phyloP scores from a whole-genome alignment of 805 yeast genomes.

The Starmera dryadoides region DNA sequence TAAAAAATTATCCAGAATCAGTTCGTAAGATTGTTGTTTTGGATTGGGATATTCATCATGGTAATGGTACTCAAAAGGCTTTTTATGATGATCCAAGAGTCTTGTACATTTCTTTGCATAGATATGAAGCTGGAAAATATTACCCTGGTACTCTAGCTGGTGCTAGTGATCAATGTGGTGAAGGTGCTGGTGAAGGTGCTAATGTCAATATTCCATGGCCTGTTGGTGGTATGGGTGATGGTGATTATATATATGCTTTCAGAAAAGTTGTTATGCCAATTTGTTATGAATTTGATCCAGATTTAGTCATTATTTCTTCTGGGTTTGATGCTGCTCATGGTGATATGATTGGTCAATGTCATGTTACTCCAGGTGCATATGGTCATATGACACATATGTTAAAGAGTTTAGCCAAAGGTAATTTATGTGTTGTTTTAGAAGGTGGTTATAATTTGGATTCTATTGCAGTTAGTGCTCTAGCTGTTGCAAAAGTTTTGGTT shows the following conservation, averaged over 20 bases:
- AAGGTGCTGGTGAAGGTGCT: slow-evolving; percentile 79
- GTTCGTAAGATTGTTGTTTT: slow-evolving; percentile 76
- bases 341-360: slow-evolving; percentile 94
- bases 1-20: slow-evolving; percentile 79
- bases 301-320: slow-evolving; percentile 83
- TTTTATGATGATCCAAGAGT: slow-evolving; percentile 87
- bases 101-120: slow-evolving; percentile 82
- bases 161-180: slow-evolving; percentile 74
- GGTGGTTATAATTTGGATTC: slow-evolving; percentile 96
- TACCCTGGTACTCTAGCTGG: slow-evolving; percentile 94
- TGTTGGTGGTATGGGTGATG: slow-evolving; percentile 85
- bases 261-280: slow-evolving; percentile 81
- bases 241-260: slow-evolving; percentile 91
- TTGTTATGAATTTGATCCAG: slow-evolving; percentile 85
- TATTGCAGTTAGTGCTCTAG: slow-evolving; percentile 83
- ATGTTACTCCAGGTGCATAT: slow-evolving; percentile 91
- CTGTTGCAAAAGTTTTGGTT: slow-evolving; percentile 82
- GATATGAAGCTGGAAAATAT: slow-evolving; percentile 86
- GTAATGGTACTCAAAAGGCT: slow-evolving; percentile 95
- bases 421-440: slow-evolving; percentile 82
- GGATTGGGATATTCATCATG: slow-evolving; percentile 99
- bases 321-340: slow-evolving; percentile 99
- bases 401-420: slow-evolving; percentile 83
- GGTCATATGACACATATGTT: slow-evolving; percentile 94
- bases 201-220: slow-evolving; percentile 94